Conservation (phyloP, 768 basidiomycete species). For the Russula foetens region DNA sequence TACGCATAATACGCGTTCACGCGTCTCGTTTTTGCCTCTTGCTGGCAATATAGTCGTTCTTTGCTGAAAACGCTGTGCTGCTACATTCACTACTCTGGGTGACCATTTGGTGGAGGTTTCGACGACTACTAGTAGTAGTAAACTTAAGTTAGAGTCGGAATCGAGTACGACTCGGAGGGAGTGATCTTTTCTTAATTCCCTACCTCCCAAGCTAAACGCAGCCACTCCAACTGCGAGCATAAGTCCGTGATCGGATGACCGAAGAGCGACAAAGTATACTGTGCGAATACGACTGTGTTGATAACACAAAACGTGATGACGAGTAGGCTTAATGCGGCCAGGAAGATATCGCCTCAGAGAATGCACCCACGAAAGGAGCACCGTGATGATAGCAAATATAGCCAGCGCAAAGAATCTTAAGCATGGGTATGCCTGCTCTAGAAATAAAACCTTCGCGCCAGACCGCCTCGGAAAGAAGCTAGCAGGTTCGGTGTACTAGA, state of each 20-base stretch:
- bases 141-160: too few species aligned
- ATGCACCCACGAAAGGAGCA: slow-evolving; percentile 23
- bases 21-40: too few species aligned
- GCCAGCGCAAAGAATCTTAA: slow-evolving; percentile 37
- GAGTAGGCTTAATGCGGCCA: neutral
- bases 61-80: too few species aligned
- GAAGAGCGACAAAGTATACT: slow-evolving; percentile 22
- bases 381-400: slow-evolving; percentile 32
- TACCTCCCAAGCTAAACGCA: slow-evolving; percentile 22
- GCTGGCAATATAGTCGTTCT: too few species aligned
- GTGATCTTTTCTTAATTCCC: neutral
- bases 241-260: slow-evolving; percentile 18
- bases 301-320: slow-evolving; percentile 18
- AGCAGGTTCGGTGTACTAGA: slow-evolving; percentile 35
- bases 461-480: slow-evolving; percentile 42
- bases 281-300: slow-evolving; percentile 25
- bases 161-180: neutral
- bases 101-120: slow-evolving; percentile 27
- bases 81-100: slow-evolving; percentile 22
- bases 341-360: neutral
- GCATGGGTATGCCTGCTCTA: slow-evolving; percentile 37
- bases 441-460: slow-evolving; percentile 42
- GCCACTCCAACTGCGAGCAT: slow-evolving; percentile 21
- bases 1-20: too few species aligned
- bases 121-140: too few species aligned